Conservation (phyloP, 345 rosid genomes). For the Populus tremula region DNA sequence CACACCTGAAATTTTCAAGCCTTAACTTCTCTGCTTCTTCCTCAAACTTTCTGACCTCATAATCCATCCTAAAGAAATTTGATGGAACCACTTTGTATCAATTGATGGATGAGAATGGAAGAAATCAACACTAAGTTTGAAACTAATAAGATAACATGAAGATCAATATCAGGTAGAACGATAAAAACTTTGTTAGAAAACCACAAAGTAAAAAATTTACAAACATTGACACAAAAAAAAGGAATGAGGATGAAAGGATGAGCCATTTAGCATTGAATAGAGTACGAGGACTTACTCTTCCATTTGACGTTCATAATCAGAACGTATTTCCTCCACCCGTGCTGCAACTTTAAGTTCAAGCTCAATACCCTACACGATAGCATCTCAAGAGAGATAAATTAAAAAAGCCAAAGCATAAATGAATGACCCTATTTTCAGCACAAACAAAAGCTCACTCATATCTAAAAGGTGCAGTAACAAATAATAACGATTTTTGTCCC, state of each 20-base stretch:
- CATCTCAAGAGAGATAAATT: too few species aligned
- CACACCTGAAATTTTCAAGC: constrained; percentile 27
- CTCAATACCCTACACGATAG: constrained; percentile 17
- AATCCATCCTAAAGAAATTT: constrained; percentile 26
- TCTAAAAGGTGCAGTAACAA: too few species aligned
- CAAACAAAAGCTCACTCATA: too few species aligned
- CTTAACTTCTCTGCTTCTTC: constrained; percentile 34
- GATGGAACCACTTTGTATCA: background rate
- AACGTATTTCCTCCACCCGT: constrained; percentile 26
- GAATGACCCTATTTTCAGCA: too few species aligned
- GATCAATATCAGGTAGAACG: too few species aligned
- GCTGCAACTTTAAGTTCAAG: constrained; percentile 22
- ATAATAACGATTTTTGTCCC: too few species aligned
- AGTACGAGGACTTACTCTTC: constrained; percentile 24
- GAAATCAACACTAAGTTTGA: background rate
- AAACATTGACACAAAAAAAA: too few species aligned
- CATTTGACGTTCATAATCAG: constrained; percentile 31
- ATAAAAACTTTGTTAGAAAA: too few species aligned
- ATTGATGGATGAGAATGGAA: background rate
- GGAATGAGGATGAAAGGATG: too few species aligned
- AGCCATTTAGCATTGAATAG: background rate
- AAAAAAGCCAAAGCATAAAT: too few species aligned
- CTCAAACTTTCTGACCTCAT: constrained; percentile 29
- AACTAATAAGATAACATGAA: too few species aligned
- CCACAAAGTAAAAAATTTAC: too few species aligned